phyloP scores from a whole-genome alignment of 106 monocot species.

The Ottelia alismoides region DNA sequence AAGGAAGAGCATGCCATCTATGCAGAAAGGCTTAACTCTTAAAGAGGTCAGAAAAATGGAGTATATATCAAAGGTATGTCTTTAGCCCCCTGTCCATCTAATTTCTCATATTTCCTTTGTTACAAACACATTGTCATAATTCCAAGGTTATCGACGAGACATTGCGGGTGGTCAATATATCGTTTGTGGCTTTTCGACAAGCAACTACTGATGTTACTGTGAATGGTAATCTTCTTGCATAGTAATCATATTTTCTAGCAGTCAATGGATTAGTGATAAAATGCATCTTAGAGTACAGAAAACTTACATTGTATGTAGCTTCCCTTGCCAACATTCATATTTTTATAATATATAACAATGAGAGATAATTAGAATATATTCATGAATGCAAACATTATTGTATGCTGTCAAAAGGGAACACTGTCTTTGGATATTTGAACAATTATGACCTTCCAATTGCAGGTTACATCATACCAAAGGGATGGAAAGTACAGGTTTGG shows the following conservation, averaged over 20 bases:
- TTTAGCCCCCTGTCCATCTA: too few relatives aligned
- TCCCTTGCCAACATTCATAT: too few relatives aligned
- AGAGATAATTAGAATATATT: neutral
- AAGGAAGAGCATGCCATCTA: slow-evolving; percentile 33
- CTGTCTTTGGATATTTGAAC: too few relatives aligned
- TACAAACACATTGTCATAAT: too few relatives aligned
- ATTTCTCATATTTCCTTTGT: too few relatives aligned
- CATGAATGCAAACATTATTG: too few relatives aligned
- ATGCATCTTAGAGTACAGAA: too few relatives aligned
- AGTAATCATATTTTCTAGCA: neutral
- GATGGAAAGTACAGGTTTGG: slow-evolving; percentile 83
- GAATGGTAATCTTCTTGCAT: slow-evolving; percentile 45
- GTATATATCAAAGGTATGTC: too few relatives aligned
- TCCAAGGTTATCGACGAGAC: neutral
- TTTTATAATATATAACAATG: neutral
- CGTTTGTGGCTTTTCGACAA: slow-evolving; percentile 71
- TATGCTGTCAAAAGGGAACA: too few relatives aligned
- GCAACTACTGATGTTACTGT: slow-evolving; percentile 46
- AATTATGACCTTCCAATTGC: too few relatives aligned
- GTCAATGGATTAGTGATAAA: neutral
- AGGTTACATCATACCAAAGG: slow-evolving; percentile 89
- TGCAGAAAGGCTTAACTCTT: slow-evolving; percentile 21
- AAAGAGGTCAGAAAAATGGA: too few relatives aligned
- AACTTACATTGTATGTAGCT: too few relatives aligned
- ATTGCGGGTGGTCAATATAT: slow-evolving; percentile 39